A percentile compares a stretch with the other conserved stretches of the same genome.
Conservation (phyloP, 306 rosid genomes). For the Lotus japonicus region DNA sequence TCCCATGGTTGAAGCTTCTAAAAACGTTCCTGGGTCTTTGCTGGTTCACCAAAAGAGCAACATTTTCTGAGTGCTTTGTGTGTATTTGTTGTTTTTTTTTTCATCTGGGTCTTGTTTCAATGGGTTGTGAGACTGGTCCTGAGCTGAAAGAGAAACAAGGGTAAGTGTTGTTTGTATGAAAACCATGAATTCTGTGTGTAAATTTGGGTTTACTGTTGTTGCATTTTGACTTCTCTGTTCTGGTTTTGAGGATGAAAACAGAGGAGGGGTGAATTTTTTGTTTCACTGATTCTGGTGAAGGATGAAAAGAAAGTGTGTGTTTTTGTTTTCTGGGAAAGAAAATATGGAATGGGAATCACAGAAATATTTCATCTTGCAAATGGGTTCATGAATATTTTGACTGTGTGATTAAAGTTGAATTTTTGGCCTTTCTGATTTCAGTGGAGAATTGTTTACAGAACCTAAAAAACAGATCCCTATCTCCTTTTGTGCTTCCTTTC, state of each 20-base stretch:
- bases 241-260: conserved; percentile 17
- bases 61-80: neutral
- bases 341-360: too few relatives aligned
- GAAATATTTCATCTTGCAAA: neutral
- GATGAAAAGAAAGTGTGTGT: neutral
- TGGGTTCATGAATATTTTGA: conserved; percentile 2
- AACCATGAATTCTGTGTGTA: neutral
- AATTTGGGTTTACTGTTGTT: conserved; percentile 3
- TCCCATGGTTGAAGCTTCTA: conserved; percentile 17
- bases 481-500: neutral
- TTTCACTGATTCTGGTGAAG: neutral
- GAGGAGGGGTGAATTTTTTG: neutral
- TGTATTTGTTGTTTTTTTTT: neutral
- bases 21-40: conserved; percentile 17
- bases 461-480: neutral
- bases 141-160: neutral
- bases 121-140: conserved; percentile 19
- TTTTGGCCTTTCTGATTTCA: conserved; percentile 4
- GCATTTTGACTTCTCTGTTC: conserved; percentile 17
- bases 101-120: conserved; percentile 7
- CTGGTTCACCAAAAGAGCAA: too few relatives aligned
- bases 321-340: conserved; percentile 1
- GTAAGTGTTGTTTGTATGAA: conserved; percentile 25
- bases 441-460: neutral
- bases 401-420: conserved; percentile 9